Evolutionary conservation across 225 moss, liverwort and hornwort genomes (phyloP).

Genomic region (Neckera pumila): DNA sequence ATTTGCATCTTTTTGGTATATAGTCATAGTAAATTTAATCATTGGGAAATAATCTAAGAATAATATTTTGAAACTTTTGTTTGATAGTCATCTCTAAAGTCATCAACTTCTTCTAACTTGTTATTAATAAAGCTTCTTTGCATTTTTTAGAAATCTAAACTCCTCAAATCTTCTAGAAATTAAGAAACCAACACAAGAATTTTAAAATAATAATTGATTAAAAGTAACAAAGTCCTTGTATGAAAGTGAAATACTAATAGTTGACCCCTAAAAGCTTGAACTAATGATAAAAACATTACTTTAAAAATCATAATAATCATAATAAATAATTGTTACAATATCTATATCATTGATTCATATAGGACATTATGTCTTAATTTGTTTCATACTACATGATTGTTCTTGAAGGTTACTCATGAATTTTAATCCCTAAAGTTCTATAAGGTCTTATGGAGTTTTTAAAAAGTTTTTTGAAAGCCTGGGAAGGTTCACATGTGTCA

Average conservation of each 20-base stretch:
- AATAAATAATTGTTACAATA: neutral
- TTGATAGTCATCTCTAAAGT: too few relatives aligned
- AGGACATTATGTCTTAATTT: neutral
- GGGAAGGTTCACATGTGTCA: neutral
- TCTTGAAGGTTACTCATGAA: neutral
- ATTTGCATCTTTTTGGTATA: too few relatives aligned
- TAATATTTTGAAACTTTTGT: neutral
- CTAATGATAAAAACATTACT: neutral
- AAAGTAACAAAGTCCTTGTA: neutral
- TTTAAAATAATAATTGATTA: neutral
- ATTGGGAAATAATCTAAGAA: neutral
- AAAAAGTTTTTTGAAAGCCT: neutral
- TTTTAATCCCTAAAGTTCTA: too few relatives aligned
- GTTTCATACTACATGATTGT: neutral
- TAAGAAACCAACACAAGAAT: neutral
- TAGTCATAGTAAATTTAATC: neutral
- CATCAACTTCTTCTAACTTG: too few relatives aligned
- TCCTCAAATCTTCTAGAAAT: neutral
- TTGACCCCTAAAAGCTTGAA: neutral
- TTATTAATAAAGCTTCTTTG: too few relatives aligned
- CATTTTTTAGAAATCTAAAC: too few relatives aligned
- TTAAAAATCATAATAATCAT: neutral
- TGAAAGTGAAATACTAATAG: neutral
- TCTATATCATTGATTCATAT: neutral
- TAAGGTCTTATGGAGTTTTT: accelerated